phyloP scores from a whole-genome alignment of 2,329 filamentous ascomycete genomes.

The Blastomyces silverae region DNA sequence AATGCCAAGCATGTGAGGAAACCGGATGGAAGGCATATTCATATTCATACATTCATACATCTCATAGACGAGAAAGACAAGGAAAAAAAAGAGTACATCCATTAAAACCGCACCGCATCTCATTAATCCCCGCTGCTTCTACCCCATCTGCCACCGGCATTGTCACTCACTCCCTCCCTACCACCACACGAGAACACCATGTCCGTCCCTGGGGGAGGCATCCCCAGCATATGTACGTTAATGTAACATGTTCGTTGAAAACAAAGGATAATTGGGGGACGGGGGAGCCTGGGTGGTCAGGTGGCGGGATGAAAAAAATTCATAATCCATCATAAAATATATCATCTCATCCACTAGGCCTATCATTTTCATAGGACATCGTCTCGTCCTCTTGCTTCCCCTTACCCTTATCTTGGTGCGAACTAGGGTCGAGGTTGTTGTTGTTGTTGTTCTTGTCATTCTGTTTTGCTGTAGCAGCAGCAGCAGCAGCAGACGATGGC shows the following conservation, averaged over 20 bases:
- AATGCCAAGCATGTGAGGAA: background rate
- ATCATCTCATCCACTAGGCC: background rate
- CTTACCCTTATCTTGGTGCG: slow-evolving; percentile 8
- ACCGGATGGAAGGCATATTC: background rate
- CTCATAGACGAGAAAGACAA: background rate
- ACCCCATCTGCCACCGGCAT: too few species aligned
- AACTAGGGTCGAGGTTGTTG: background rate
- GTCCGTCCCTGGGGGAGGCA: too few species aligned
- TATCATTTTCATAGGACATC: background rate
- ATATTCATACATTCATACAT: slow-evolving; percentile 3
- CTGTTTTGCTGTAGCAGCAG: background rate
- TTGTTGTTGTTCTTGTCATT: background rate
- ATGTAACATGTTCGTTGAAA: background rate
- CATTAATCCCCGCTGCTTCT: background rate
- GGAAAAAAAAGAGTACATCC: background rate
- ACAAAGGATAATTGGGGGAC: background rate
- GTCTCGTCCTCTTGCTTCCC: slow-evolving; percentile 1
- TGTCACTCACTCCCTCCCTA: too few species aligned
- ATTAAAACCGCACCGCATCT: background rate
- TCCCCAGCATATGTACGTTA: too few species aligned
- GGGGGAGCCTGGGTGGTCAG: too few species aligned
- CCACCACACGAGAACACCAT: too few species aligned
- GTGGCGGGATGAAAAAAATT: too few species aligned
- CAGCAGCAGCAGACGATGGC: background rate
- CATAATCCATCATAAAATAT: too few species aligned